These are phyloP conservation scores for Colletotrichum shisoi DNA, from an alignment of 2,329 filamentous ascomycete species.

Conservation along the genomic window DNA sequence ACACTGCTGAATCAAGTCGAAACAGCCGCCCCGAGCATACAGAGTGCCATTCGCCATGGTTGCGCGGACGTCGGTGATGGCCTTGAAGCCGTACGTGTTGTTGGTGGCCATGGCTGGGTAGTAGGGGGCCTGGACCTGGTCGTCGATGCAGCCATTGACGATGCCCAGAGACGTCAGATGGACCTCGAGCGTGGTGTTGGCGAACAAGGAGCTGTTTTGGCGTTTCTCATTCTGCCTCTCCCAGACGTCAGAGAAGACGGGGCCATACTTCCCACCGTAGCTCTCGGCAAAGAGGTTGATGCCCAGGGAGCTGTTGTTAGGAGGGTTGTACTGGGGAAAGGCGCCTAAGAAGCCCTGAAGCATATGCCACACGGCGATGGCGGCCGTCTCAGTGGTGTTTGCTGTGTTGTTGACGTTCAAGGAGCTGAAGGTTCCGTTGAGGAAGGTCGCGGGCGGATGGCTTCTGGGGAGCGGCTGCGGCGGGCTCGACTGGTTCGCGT, in stretches of 20 bases:
- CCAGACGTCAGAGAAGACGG: constrained; percentile 66
- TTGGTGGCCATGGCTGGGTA: constrained; percentile 63
- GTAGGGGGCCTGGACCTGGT: constrained; percentile 65
- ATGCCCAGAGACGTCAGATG: constrained; percentile 71
- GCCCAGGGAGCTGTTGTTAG: constrained; percentile 58
- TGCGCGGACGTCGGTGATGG: constrained; percentile 50
- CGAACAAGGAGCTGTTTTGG: constrained; percentile 57
- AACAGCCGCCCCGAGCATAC: constrained; percentile 35
- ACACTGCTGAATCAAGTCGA: constrained; percentile 37
- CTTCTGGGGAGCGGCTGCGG: constrained; percentile 42
- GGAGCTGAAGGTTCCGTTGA: constrained; percentile 73
- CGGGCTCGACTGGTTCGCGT: constrained; percentile 50
- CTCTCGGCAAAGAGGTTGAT: constrained; percentile 74
- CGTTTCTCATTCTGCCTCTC: constrained; percentile 69
- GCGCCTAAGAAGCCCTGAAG: constrained; percentile 66
- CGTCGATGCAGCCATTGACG: constrained; percentile 75
- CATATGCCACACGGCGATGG: constrained; percentile 71
- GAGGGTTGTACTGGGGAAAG: constrained; percentile 67
- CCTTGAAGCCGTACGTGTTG: constrained; percentile 71
- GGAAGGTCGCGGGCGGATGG: constrained; percentile 48
- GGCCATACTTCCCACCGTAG: constrained; percentile 75
- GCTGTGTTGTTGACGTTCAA: constrained; percentile 58
- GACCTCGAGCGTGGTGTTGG: constrained; percentile 64
- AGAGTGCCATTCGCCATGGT: constrained; percentile 36
- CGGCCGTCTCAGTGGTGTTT: constrained; percentile 65